A percentile compares a stretch with the other conserved stretches of the same genome.
These are phyloP conservation scores for Euphorbia corollata DNA, from an alignment of 441 rosid genomes.

Conservation along the genomic window DNA sequence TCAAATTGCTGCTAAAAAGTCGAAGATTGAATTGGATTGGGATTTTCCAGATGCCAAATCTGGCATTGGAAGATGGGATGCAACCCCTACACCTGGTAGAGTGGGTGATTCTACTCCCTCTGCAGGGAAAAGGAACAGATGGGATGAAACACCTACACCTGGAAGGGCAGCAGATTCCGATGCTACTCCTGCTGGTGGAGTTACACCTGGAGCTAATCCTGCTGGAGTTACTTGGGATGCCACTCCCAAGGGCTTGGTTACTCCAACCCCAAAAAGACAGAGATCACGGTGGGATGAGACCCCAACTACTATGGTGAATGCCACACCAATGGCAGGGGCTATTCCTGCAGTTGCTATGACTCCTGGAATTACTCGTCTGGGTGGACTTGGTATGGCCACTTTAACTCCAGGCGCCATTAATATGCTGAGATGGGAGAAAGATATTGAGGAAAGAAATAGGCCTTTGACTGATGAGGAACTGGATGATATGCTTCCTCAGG, in stretches of 20 bases:
- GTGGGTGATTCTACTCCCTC: constrained; percentile 75
- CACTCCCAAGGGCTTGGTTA: constrained; percentile 78
- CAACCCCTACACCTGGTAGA: constrained; percentile 89
- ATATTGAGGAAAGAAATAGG: constrained; percentile 90
- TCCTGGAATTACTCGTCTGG: constrained; percentile 85
- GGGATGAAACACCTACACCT: constrained; percentile 96
- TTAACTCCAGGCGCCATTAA: constrained; percentile 69
- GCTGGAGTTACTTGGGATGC: constrained; percentile 93
- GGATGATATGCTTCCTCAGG: constrained; percentile 85
- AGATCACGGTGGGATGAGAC: constrained; percentile 98
- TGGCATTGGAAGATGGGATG: constrained; percentile 93
- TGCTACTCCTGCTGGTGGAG: constrained; percentile 82
- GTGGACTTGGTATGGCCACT: constrained; percentile 77
- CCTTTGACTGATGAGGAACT: constrained; percentile 95
- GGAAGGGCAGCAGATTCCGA: constrained; percentile 82
- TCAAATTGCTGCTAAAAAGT: constrained; percentile 48
- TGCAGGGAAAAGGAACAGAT: constrained; percentile 66
- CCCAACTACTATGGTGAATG: constrained; percentile 93
- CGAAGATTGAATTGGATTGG: constrained; percentile 75
- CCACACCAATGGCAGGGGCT: constrained; percentile 79
- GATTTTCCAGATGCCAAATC: constrained; percentile 82
- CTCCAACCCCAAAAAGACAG: constrained; percentile 87
- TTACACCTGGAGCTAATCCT: constrained; percentile 87
- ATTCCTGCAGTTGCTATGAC: constrained; percentile 77
- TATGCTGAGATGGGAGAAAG: constrained; percentile 89